A percentile compares a stretch with the other conserved stretches of the same genome.
Evolutionary conservation across 2,329 filamentous ascomycete genomes (phyloP).

Genomic region (Fusarium dimerum): DNA sequence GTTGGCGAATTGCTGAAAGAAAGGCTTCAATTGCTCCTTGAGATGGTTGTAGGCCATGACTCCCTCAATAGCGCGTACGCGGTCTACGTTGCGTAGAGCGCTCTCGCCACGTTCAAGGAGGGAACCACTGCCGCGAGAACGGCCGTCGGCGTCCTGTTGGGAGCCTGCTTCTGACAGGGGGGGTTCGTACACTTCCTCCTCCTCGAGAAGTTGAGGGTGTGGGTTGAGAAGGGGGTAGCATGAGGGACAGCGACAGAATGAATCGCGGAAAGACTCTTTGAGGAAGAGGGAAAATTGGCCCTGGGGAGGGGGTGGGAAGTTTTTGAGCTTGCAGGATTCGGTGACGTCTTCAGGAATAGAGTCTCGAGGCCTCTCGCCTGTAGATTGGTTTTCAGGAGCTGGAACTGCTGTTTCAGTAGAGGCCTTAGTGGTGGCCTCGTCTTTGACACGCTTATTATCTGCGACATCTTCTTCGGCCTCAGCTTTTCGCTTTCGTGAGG

Average conservation of each 20-base stretch:
- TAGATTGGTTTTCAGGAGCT: slow-evolving; percentile 5
- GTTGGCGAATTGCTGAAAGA: slow-evolving; percentile 91
- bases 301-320: slow-evolving; percentile 56
- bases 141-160: slow-evolving; percentile 53
- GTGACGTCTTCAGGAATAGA: slow-evolving; percentile 12
- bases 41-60: slow-evolving; percentile 98
- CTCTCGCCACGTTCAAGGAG: slow-evolving; percentile 91
- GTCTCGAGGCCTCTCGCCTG: background rate
- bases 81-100: slow-evolving; percentile 86
- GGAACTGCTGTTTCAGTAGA: background rate
- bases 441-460: slow-evolving; percentile 55
- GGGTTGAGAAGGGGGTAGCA: slow-evolving; percentile 74
- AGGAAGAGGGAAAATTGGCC: slow-evolving; percentile 81
- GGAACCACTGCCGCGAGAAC: slow-evolving; percentile 71
- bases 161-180: slow-evolving; percentile 71
- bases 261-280: slow-evolving; percentile 73
- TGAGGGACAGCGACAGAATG: slow-evolving; percentile 78
- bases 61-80: slow-evolving; percentile 90
- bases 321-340: slow-evolving; percentile 58
- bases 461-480: slow-evolving; percentile 49
- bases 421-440: slow-evolving; percentile 31
- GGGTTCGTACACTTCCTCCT: slow-evolving; percentile 93
- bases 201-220: slow-evolving; percentile 83
- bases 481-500: slow-evolving; percentile 67
- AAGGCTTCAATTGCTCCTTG: slow-evolving; percentile 93